phyloP scores from a whole-genome alignment of 495 filamentous ascomycete genomes.

The Oleoguttula mirabilis region DNA sequence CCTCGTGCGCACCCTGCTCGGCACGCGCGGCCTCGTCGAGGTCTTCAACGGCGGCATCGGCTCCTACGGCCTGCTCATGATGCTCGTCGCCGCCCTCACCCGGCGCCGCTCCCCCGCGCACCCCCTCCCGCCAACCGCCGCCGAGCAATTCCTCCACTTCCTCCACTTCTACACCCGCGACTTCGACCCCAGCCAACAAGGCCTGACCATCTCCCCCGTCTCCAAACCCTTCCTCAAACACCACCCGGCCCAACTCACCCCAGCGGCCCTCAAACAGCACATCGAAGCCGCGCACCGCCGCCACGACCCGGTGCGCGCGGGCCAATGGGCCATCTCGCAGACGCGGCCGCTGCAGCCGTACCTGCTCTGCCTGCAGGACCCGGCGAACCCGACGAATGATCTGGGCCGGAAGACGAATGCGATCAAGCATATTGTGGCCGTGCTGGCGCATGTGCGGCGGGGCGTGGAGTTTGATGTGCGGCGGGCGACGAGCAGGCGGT shows the following conservation, averaged over 20 bases:
- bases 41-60: conserved; percentile 35
- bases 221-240: conserved; percentile 19
- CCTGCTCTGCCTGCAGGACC: conserved; percentile 48
- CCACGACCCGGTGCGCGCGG: conserved; percentile 10
- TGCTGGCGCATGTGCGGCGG: background rate
- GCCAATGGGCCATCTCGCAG: conserved; percentile 10
- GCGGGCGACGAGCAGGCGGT: too few relatives aligned
- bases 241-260: background rate
- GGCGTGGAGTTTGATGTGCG: too few relatives aligned
- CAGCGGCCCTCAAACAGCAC: background rate
- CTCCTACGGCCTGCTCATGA: conserved; percentile 41
- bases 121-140: conserved; percentile 23
- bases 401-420: conserved; percentile 35
- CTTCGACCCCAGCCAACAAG: conserved; percentile 35
- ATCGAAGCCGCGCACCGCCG: conserved; percentile 10
- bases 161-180: conserved; percentile 39
- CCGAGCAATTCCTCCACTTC: conserved; percentile 36
- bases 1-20: conserved; percentile 37
- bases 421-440: conserved; percentile 34
- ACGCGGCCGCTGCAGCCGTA: conserved; percentile 23
- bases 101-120: conserved; percentile 1
- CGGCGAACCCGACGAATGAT: conserved; percentile 45
- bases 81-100: conserved; percentile 42
- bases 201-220: conserved; percentile 42
- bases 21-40: conserved; percentile 37